Percentiles rank a stretch among this genome's conserved stretches.
phyloP scores from a whole-genome alignment of 495 filamentous ascomycete species.

The Podospora pseudoanserina region DNA sequence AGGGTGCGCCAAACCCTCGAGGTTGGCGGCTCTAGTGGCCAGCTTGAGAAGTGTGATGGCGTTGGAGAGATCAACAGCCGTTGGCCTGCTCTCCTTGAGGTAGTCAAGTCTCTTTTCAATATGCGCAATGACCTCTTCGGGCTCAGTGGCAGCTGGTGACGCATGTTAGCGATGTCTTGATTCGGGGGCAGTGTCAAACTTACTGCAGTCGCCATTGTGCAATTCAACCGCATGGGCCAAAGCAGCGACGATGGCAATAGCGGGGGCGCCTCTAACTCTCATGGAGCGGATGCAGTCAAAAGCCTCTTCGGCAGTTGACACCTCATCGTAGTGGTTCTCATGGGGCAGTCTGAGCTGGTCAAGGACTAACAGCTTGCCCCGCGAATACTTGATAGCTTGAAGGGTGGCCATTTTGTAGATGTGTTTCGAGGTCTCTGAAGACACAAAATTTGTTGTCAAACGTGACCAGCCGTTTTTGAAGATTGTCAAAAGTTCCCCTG shows the following conservation, averaged over 20 bases:
- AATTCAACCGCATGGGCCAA: constrained; percentile 79
- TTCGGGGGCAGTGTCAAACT: constrained; percentile 14
- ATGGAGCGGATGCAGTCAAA: constrained; percentile 92
- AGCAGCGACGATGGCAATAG: constrained; percentile 94
- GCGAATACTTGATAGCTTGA: constrained; percentile 81
- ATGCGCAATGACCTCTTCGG: constrained; percentile 60
- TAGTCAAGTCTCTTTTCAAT: constrained; percentile 75
- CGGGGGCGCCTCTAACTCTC: constrained; percentile 77
- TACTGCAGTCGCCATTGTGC: constrained; percentile 49
- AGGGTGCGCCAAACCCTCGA: constrained; percentile 29
- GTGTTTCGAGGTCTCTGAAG: background rate
- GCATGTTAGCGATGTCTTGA: background rate
- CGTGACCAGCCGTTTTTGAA: background rate
- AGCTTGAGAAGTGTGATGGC: constrained; percentile 75
- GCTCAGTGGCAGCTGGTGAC: constrained; percentile 28
- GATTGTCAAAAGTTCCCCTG: background rate
- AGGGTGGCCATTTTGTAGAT: constrained; percentile 48
- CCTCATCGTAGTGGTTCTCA: constrained; percentile 70
- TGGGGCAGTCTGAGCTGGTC: constrained; percentile 92
- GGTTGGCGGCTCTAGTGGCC: constrained; percentile 43
- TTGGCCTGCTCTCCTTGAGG: constrained; percentile 81
- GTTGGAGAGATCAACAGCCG: constrained; percentile 90
- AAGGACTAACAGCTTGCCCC: constrained; percentile 76
- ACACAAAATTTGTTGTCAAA: background rate
- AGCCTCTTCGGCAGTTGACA: constrained; percentile 72